Evolutionary conservation across 495 filamentous ascomycete species (phyloP).

Genomic region (Penicillium goetzii): DNA sequence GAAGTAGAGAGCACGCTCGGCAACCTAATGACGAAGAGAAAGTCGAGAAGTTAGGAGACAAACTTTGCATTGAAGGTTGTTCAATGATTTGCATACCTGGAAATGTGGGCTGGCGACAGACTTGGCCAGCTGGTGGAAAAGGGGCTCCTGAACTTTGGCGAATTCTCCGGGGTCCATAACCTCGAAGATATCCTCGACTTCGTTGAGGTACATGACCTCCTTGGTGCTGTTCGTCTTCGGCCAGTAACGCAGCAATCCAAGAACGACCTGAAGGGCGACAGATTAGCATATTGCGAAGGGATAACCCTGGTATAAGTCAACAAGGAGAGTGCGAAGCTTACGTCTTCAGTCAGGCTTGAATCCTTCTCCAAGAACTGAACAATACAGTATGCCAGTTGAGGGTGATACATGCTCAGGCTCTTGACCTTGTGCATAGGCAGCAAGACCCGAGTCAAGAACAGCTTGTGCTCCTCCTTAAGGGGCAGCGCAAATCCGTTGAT

Average conservation of each 20-base stretch:
- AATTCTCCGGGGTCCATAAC: conserved; percentile 99
- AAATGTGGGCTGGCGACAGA: conserved; percentile 99
- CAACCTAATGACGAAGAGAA: conserved; percentile 60
- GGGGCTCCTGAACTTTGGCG: conserved; percentile 94
- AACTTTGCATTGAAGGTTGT: neutral
- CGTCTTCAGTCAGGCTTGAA: conserved; percentile 94
- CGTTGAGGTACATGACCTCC: conserved; percentile 99
- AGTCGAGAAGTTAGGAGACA: neutral
- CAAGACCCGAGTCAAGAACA: conserved; percentile 92
- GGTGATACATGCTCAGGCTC: conserved; percentile 99
- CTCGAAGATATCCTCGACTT: conserved; percentile 99
- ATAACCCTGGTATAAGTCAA: neutral
- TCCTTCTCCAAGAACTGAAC: conserved; percentile 99
- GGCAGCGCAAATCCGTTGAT: conserved; percentile 99
- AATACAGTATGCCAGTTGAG: conserved; percentile 97
- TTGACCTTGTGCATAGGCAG: conserved; percentile 97
- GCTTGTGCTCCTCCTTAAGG: conserved; percentile 98
- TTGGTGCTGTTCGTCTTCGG: conserved; percentile 99
- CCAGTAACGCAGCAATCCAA: conserved; percentile 95
- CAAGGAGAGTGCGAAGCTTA: conserved; percentile 37
- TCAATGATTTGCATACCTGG: conserved; percentile 59
- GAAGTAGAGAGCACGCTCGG: conserved; percentile 96
- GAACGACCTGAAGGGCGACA: conserved; percentile 68
- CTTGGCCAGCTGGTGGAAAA: conserved; percentile 97
- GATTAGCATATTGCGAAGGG: conserved; percentile 8